Conservation (phyloP, 768 basidiomycete genomes). For the Xerocomellus intermedius region DNA sequence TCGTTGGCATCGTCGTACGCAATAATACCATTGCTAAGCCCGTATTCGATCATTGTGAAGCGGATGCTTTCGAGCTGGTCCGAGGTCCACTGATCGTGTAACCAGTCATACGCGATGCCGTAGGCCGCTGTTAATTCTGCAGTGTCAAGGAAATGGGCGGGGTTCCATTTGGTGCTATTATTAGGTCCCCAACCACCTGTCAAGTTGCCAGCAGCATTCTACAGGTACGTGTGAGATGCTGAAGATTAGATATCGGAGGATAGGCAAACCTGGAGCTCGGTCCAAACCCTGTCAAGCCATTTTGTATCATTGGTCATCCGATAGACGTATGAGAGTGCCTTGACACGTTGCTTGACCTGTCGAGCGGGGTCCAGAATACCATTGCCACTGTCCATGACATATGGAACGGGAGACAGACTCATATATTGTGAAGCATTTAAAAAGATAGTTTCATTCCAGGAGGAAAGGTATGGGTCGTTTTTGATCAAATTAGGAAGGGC, state of each 20-base stretch:
- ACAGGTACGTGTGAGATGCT: neutral
- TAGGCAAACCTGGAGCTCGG: conserved; percentile 73
- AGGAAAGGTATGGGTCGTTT: conserved; percentile 79
- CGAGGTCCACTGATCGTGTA: conserved; percentile 79
- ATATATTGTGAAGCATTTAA: conserved; percentile 80
- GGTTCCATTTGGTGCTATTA: conserved; percentile 76
- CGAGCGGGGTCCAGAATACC: conserved; percentile 93
- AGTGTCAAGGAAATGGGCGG: conserved; percentile 84
- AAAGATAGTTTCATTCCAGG: conserved; percentile 92
- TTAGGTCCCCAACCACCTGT: conserved; percentile 62
- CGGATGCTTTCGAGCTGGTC: conserved; percentile 71
- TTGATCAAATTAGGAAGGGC: conserved; percentile 75
- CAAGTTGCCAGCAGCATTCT: conserved; percentile 75
- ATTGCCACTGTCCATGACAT: conserved; percentile 76
- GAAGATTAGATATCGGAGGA: neutral
- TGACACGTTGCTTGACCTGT: conserved; percentile 85
- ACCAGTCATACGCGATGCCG: conserved; percentile 95
- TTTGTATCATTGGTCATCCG: conserved; percentile 88
- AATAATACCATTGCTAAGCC: conserved; percentile 62
- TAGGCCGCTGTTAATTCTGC: conserved; percentile 90
- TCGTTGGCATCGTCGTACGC: conserved; percentile 46
- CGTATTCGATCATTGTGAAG: conserved; percentile 72
- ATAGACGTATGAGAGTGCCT: conserved; percentile 89
- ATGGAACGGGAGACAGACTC: conserved; percentile 59
- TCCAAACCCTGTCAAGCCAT: conserved; percentile 86